These are phyloP conservation scores for Chrysoporthe cubensis DNA, from an alignment of 2,329 filamentous ascomycete genomes.

Conservation along the genomic window DNA sequence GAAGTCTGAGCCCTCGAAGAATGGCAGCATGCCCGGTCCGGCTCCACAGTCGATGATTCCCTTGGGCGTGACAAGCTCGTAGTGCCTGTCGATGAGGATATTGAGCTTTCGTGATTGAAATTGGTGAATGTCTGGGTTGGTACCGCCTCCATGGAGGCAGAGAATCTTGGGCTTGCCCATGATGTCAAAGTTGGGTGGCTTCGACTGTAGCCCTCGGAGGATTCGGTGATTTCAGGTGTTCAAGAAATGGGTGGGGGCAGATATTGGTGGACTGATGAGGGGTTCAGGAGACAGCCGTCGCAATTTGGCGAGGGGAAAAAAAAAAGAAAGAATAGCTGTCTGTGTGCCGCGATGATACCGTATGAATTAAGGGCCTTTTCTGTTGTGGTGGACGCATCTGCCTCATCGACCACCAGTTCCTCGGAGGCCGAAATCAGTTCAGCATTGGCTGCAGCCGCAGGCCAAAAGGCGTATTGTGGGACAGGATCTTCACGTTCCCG, in stretches of 20 bases:
- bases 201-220: not conserved
- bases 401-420: not conserved
- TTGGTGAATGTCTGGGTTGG: constrained; percentile 22
- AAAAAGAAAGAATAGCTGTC: not conserved
- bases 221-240: constrained; percentile 2
- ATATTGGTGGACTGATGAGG: not conserved
- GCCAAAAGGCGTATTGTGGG: not conserved
- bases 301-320: not conserved
- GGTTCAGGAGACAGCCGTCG: not conserved
- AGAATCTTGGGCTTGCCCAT: constrained; percentile 24
- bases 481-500: not conserved
- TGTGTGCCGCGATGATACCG: not conserved
- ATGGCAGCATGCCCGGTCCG: constrained; percentile 22
- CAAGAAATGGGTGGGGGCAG: not conserved
- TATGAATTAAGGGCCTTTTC: not conserved
- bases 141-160: constrained; percentile 21
- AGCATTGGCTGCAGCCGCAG: constrained; percentile 21
- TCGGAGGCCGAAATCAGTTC: constrained; percentile 18
- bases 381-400: not conserved
- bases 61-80: constrained; percentile 20
- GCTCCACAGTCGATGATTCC: constrained; percentile 23
- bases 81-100: constrained; percentile 15
- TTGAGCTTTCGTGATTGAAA: constrained; percentile 24
- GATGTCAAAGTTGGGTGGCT: not conserved
- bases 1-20: constrained; percentile 23